Conservation (phyloP, 2,329 filamentous ascomycete species). For the Orbilia blumenaviensis region DNA sequence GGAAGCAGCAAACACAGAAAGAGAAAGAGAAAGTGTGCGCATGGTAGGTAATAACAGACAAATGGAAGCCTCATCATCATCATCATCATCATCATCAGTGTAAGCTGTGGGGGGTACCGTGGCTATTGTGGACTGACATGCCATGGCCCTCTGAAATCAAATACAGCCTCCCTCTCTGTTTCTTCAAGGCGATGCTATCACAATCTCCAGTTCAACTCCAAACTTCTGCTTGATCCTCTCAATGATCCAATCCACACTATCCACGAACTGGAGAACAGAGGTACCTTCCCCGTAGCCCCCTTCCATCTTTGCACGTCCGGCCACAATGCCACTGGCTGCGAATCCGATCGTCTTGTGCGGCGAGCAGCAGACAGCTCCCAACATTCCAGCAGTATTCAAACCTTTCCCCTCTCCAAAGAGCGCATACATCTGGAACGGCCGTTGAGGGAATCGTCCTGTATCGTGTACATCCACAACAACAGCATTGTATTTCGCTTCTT, state of each 20-base stretch:
- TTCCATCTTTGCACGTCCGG: slow-evolving; percentile 17
- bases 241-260: slow-evolving; percentile 41
- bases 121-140: too few relatives aligned
- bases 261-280: slow-evolving; percentile 42
- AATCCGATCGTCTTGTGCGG: slow-evolving; percentile 7
- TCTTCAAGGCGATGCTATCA: background rate
- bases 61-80: background rate
- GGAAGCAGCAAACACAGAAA: background rate
- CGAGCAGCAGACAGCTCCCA: slow-evolving; percentile 32
- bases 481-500: slow-evolving; percentile 35
- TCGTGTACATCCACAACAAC: slow-evolving; percentile 39
- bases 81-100: too few relatives aligned
- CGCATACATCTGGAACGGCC: slow-evolving; percentile 42
- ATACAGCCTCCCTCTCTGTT: background rate
- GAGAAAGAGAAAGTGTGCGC: background rate
- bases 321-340: slow-evolving; percentile 26
- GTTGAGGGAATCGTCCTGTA: slow-evolving; percentile 27
- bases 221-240: slow-evolving; percentile 23
- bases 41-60: background rate
- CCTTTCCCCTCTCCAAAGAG: slow-evolving; percentile 27
- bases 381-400: slow-evolving; percentile 32
- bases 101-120: too few relatives aligned
- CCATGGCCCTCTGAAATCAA: too few relatives aligned
- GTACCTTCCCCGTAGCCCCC: slow-evolving; percentile 15
- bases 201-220: slow-evolving; percentile 33